These are phyloP conservation scores for Arachis stenosperma DNA, from an alignment of 306 rosid genomes.

Conservation along the genomic window DNA sequence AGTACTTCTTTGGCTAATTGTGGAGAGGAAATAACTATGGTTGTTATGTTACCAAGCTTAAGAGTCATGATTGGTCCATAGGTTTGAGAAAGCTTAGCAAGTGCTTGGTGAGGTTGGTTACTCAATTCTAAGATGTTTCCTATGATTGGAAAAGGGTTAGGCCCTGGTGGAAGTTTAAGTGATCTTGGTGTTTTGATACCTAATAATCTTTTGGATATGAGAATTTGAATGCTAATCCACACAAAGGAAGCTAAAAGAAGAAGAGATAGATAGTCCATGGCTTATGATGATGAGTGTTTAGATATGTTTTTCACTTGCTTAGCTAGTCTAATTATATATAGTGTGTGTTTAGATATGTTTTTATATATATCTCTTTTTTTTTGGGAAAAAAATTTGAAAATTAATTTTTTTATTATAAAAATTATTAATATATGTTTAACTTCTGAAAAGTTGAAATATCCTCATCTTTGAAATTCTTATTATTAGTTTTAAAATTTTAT, in stretches of 20 bases:
- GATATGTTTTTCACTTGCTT: neutral
- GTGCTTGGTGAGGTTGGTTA: constrained; percentile 43
- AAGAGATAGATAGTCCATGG: neutral
- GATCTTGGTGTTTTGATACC: neutral
- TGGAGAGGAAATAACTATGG: constrained; percentile 41
- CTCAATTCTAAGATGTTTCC: constrained; percentile 57
- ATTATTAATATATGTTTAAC: no score
- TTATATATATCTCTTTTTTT: no score
- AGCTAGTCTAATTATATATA: neutral
- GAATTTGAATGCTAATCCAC: neutral
- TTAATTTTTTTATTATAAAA: no score
- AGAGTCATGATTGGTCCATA: constrained; percentile 42
- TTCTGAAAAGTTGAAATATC: no score
- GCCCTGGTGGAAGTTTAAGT: constrained; percentile 52
- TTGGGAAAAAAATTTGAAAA: no score
- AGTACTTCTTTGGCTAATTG: constrained; percentile 21
- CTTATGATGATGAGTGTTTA: neutral
- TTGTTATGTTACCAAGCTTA: constrained; percentile 36
- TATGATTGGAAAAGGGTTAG: constrained; percentile 43
- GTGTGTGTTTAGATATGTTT: no score
- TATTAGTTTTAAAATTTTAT: no score
- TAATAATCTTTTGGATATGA: neutral
- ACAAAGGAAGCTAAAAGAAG: neutral
- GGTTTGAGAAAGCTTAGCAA: constrained; percentile 34
- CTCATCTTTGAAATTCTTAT: no score